Evolutionary conservation across 2,329 filamentous ascomycete species (phyloP), one percentile per base, ranked within the genome.

Genomic region (Phyllachora maydis): DNA sequence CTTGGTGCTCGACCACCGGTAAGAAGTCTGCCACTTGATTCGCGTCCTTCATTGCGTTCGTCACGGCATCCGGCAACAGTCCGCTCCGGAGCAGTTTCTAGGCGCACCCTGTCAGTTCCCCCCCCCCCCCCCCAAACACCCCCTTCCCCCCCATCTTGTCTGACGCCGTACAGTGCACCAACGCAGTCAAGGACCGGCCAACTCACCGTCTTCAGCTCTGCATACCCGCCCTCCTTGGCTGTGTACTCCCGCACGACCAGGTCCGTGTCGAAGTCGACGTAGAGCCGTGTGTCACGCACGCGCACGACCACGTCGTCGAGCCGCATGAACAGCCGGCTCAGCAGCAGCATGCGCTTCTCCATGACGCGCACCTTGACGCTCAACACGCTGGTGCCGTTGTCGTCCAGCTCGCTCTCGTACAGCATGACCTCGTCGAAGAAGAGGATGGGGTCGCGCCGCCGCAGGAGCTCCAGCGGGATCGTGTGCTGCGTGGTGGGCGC

Each of bases 371-470:
- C 56, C 56, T 98, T 98, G 49, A 76, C 81, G 31, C 73, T 90
- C 28, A 90, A 59, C 42, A 93, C 63, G 15, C 81, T 79, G 36
- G 95, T 88, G 30, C 88, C 88, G 42, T 98, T 98, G 47, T 98
- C 88, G 30, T 92, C 88, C 22, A 98, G 65, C 55, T 98, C 88
- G 50, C 90, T 90, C 53, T 98, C 88, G 46, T 91, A 98, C 22
- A 98, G 61, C 37, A 93, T 70, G 18, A 98, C 81, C 38, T 95
- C 82, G 50, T 95, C 85, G 43, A 90, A 91, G 59, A 95, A 93
- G 4, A 91, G 53, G 33, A 98, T 98, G 0, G 88, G 88, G 43
- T 98, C 88, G 9, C 79, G 76, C 16, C 78, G 67, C 44, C 75
- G 81, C 23, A 98, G 63, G 19, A 95, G 62, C 37, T 85, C 79